Base-by-base conservation (phyloP, 768 basidiomycete species). In the Harrya chromipes region DNA sequence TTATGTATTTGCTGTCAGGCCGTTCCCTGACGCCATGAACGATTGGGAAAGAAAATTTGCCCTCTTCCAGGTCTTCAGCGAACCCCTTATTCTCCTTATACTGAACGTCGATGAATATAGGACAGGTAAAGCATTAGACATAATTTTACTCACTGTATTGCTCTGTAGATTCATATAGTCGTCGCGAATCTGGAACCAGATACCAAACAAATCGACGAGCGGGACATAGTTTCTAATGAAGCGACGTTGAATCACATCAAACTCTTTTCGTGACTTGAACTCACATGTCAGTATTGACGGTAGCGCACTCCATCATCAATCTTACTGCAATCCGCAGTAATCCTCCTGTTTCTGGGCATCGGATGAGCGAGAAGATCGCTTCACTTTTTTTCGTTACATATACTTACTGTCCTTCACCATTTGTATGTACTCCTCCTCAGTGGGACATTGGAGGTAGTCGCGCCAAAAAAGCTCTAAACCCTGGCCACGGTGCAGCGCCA, bases 1-100 rank as follows among this genome's bases (percentile, higher is more conserved):
- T 74, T 29, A 98, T 77, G 66, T 87, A 87, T 29, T 83, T 78
- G 67, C 91, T 92, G 1, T 83, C 77, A 11, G 73, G 75, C 62
- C 93, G 83, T 7, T 88, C 80, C 26, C 87, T 83, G 40, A 97
- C 85, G 17, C 88, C 84, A 66, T 97, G 95, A 1, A 98, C 85
- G 27, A 97, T 77, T 0, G 94, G 94, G 70, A 98, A 98, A 4
- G 91, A 94, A 73, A 98, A 98, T 67, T 98, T 98, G 7, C 95
- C 95, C 71, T 97, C 95, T 0, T 90, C 87, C 13, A 98, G 74
- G 64, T 98, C 95, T 68, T 98, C 94, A 0, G 89, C 90, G 66
- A 90, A 95, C 3, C 88, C 88, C 64, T 90, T 90, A 64, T 86
- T 89, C 37, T 80, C 79, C 2, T 83, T 73, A 62, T 97, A 97